Evolutionary conservation across 306 rosid genomes (phyloP), one percentile per base, ranked within the genome.

Genomic region (Ceratonia siliqua): DNA sequence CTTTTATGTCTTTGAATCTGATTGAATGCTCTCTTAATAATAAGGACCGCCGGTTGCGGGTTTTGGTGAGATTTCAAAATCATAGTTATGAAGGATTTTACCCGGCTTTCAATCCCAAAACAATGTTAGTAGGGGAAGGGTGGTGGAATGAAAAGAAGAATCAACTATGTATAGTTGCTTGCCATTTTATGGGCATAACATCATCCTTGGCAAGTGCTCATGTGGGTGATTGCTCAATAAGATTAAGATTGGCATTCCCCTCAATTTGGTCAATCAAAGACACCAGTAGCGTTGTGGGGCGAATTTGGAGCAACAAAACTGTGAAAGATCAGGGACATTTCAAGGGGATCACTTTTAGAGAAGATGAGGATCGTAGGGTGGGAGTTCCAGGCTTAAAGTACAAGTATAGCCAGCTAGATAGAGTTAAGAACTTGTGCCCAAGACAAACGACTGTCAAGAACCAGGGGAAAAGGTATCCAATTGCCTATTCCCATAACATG

Each of bases 271-370:
- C 92, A 72, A 85, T 89, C 24, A 62, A 73, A 20, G 58, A 83
- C 2, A 70, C 79, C 21, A 82, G 78, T 15, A 68, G 24, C 38
- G n/a, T 82, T 17, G 82, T 81, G 55, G 94, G 94, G 58, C 72
- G 82, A 61, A 79, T 89, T 39, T 91, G 94, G 94, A 91, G 84
- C 56, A 82, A 69, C 67, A 91, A 85, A 77, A 49, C 81, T 39
- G 35, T 4, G 39, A 32, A 45, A 1, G 88, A 85, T 41, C n/a
- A 45, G 1, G 76, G 82, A 30, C 82, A 82, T 78, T 89, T 87
- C 61, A 77, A 77, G 20, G 53, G 6, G 82, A 82, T 89, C 41
- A 68, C 61, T 39, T 76, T 89, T 20, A 53, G 53, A 62, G 65
- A 64, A 24, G 52, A 25, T 15, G 66, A 70, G 4, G 14, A 15